phyloP scores from a whole-genome alignment of 1,284 basidiomycete genomes.

The Athelia psychrophila region DNA sequence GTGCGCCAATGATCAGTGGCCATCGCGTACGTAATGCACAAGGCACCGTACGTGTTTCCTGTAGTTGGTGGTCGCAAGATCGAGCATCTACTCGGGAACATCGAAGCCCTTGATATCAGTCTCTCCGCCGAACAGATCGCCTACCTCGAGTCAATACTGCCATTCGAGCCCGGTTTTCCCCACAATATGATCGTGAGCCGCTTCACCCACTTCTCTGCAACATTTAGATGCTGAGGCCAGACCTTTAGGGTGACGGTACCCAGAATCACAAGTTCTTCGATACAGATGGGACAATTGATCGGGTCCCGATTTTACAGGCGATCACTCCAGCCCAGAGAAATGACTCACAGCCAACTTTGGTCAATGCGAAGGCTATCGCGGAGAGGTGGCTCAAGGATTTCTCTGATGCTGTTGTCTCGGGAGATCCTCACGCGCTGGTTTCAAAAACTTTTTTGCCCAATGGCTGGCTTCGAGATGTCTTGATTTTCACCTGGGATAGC shows the following conservation, averaged over 20 bases:
- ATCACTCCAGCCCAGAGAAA: too few species aligned
- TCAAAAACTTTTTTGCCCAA: slow-evolving; percentile 24
- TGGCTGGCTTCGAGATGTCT: slow-evolving; percentile 35
- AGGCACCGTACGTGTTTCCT: slow-evolving; percentile 47
- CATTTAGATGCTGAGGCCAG: too few species aligned
- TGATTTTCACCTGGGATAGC: slow-evolving; percentile 34
- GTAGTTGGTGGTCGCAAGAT: slow-evolving; percentile 49
- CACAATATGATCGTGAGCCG: slow-evolving; percentile 32
- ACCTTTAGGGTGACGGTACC: too few species aligned
- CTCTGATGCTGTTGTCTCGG: slow-evolving; percentile 12
- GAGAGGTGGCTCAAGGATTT: slow-evolving; percentile 6
- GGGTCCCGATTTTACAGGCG: too few species aligned
- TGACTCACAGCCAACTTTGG: too few species aligned
- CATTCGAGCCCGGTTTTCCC: slow-evolving; percentile 46
- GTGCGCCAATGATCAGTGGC: too few species aligned
- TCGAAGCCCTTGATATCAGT: slow-evolving; percentile 43
- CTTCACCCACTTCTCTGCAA: neutral
- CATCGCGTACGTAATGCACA: slow-evolving; percentile 49
- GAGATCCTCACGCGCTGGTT: slow-evolving; percentile 15
- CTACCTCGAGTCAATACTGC: slow-evolving; percentile 35
- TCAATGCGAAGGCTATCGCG: neutral
- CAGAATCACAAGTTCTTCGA: too few species aligned
- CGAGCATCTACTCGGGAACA: slow-evolving; percentile 44
- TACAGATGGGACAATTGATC: too few species aligned
- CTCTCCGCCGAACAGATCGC: slow-evolving; percentile 41